Base-by-base conservation (phyloP, 768 basidiomycete species). In the Pulveroboletus sp. region DNA sequence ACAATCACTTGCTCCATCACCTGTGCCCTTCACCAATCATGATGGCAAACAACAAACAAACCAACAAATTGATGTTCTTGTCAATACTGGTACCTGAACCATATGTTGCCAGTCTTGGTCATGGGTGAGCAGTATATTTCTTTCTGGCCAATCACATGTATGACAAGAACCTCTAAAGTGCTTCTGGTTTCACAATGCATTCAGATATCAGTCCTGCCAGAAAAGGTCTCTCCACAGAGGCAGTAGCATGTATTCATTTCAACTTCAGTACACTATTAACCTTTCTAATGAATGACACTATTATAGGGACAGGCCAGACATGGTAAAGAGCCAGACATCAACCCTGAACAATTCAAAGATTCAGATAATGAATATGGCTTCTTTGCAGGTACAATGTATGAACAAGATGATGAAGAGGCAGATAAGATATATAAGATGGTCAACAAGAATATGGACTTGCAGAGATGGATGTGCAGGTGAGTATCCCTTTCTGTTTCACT, bases 141-240 rank as follows among this genome's bases (percentile, higher is more conserved):
- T 33, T 26, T 47, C 15, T 15, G 31, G 14, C 36, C 28, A 53
- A 35, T 59, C 43, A 24, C 18, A 44, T 37, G 46, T 35, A 6
- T 50, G 47, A 62, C 45, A 5, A 32, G 32, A n/a, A 32, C 13
- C 8, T 4, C 11, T 4, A 32, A 27, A 93, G 92, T 71, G 93
- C 93, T 43, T 95, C 93, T 40, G 93, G 93, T 51, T 98, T 97
- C 71, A 98, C 95, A 0, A 98, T 94, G 6, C 87, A 94, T 42
- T 95, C 93, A 37, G 96, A 98, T 83, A 98, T 99, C 52, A 95
- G 96, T 64, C 96, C 96, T 33, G 96, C 96, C 8, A 76, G 96
- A 67, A 94, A 96, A 63, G 93, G 92, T 0, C 93, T 93, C 0
- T 90, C 89, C 15, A 93, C 92, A 30, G 93, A 94, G 70, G 83